Base-by-base conservation (phyloP, 306 rosid species). In the Pachyrhizus erosus region DNA sequence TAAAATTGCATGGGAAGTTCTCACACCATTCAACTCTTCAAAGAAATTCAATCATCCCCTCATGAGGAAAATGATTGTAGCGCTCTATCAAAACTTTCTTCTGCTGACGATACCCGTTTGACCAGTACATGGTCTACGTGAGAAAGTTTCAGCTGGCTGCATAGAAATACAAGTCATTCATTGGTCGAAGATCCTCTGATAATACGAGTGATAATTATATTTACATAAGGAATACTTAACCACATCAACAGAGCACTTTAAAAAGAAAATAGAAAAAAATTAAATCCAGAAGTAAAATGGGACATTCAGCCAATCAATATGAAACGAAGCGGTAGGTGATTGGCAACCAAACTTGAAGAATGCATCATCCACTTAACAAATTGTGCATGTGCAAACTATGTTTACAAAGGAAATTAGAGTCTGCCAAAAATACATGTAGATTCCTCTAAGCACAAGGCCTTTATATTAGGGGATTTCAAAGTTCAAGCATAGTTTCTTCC, bases 61-160 rank as follows among this genome's bases (percentile, higher is more conserved):
- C 86, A 71, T 86, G 87, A 92, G 68, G 89, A 93, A 80, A 90
- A 91, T 17, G 97, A 73, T 78, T 96, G 99, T 69, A 92, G 84
- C 17, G 99, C 98, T 79, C 92, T 88, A 75, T 96, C 97, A 73
- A 96, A 92, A 89, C 90, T 87, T 89, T 91, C 98, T 85, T 96
- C 99, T 2, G 99, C 98, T 13, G 86, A 31, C 0, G 93, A 18
- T 18, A 84, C 84, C 66, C 99, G 91, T 79, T 93, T 96, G 61
- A 96, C 92, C 20, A 96, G 97, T 37, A 89, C 55, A 77, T 96
- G 98, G 54, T 93, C 94, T 10, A 98, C 93, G 90, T 93, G 97
- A 9, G 97, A 75, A 80, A 96, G 92, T 88, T 90, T 93, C 90
- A 96, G 90, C 65, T 93, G 99, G 92, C 99, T 96, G 98, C 87